Base-by-base conservation (phyloP, 2,329 filamentous ascomycete species). In the Dothideomycetidae sp. region DNA sequence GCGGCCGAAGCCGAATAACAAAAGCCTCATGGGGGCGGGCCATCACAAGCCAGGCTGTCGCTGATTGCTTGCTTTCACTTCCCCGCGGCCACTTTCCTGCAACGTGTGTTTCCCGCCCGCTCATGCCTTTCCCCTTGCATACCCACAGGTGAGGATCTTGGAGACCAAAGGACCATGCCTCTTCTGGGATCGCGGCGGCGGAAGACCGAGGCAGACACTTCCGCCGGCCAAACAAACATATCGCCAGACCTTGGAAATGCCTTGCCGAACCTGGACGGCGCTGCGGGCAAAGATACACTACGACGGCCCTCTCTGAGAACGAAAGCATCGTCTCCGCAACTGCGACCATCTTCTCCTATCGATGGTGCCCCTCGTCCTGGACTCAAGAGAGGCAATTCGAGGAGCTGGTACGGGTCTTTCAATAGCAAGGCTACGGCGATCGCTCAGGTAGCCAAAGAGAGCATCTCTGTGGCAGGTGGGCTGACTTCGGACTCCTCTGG, bases 321-420 rank as follows among this genome's bases (percentile, higher is more conserved):
- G 15, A 38, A 38, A 28, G 36, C 36, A 26, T 38, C 36, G 5
- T 31, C 28, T 28, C 36, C 36, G 7, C 29, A 38, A 32, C 36
- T 38, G 14, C 17, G 19, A 15, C 29, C 36, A 3, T 19, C 16
- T 10, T 31, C 29, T 23, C 12, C 29, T 21, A 13, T 18, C 31
- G 36, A 38, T 15, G 36, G 29, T 7, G 23, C 14, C 18, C 29
- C 16, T 16, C 36, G 36, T 12, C 36, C 36, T 14, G 36, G 36
- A 17, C 30, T 38, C n/a, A 38, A 38, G 11, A 9, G 28, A 26
- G 31, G 29, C 14, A 31, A 31, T 23, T 40, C 36, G n/a, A 37
- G 37, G 36, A 62, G 56, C 48, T 67, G 64, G 63, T 61, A 65
- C 31, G 64, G 60, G 35, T 64, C 52, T 28, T 55, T 62, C 63